Percentiles rank a stretch among this genome's conserved stretches.
Conservation (phyloP, 1,284 basidiomycete genomes). For the Phaffia rhodozyma region DNA sequence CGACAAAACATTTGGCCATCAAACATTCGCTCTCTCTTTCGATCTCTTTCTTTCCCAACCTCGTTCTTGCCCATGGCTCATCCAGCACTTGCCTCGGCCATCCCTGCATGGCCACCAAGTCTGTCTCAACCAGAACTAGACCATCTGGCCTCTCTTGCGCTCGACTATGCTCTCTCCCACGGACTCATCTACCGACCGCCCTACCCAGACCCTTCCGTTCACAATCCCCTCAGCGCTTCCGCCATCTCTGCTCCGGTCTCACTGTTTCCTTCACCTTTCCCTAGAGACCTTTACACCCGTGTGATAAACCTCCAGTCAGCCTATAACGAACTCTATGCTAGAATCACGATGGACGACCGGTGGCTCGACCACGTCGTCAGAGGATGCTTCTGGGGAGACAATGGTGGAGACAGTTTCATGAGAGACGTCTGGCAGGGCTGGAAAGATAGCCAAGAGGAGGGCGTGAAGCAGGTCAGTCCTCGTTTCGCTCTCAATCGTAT, state of each 20-base stretch:
- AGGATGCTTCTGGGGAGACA: slow-evolving; percentile 65
- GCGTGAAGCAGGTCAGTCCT: slow-evolving; percentile 31
- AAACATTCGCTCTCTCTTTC: too few relatives aligned
- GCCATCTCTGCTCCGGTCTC: slow-evolving; percentile 82
- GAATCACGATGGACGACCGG: slow-evolving; percentile 62
- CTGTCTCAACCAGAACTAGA: slow-evolving; percentile 49
- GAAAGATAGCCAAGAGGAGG: slow-evolving; percentile 56
- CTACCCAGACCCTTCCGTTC: slow-evolving; percentile 35
- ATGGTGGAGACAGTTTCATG: slow-evolving; percentile 80
- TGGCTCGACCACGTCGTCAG: slow-evolving; percentile 80
- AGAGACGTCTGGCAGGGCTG: slow-evolving; percentile 74
- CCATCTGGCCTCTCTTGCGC: slow-evolving; percentile 52
- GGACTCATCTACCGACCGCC: slow-evolving; percentile 71
- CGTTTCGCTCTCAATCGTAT: too few relatives aligned
- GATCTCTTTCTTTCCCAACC: too few relatives aligned
- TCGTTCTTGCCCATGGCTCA: too few relatives aligned
- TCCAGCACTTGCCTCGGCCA: not conserved
- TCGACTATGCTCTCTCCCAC: slow-evolving; percentile 73
- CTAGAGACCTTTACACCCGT: slow-evolving; percentile 54
- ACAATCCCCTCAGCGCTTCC: slow-evolving; percentile 43
- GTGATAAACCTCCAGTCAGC: slow-evolving; percentile 57
- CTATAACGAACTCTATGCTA: slow-evolving; percentile 78
- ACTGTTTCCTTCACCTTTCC: slow-evolving; percentile 78
- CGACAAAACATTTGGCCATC: too few relatives aligned
- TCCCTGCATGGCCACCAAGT: slow-evolving; percentile 56